Evolutionary conservation across 345 rosid species (phyloP), one percentile per base, ranked within the genome.

Genomic region (Bruguiera gymnorhiza): DNA sequence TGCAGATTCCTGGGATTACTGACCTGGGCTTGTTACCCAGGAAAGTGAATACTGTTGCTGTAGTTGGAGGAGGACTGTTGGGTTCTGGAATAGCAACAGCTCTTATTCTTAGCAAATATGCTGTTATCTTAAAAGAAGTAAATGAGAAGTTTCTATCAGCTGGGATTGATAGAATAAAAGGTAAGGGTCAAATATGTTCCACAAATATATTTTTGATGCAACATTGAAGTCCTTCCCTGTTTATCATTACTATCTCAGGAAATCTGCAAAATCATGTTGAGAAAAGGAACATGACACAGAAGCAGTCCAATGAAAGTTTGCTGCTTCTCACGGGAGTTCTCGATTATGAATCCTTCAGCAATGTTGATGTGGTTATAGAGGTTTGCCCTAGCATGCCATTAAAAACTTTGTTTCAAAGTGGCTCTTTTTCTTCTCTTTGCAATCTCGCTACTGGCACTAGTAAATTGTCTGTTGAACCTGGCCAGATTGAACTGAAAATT

Each of bases 301-400:
- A 36, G 50, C 23, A 32, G 39, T 21, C 11, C 37, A 16, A 18
- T 18, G 65, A 62, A 62, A 34, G 5, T 19, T 24, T 62, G 15
- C 21, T 13, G 20, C 50, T 62, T n/a, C 24, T 62, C 15, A 34
- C 20, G 3, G 50, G 65, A 62, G 65, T 62, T 16, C 21, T 34
- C 8, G 65, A 62, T 34, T 62, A 62, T 36, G 39, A 34, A 34
- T 32, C 27, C 24, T 62, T 62, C 3, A 19, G 24, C 37, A 43
- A 62, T 34, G 21, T 62, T 21, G 65, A 62, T 62, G 8, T 62
- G 65, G 65, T 62, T 34, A 62, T 62, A 62, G 65, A 62, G 65
- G 65, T 62, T 7, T 21, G 65, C 24, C 65, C 50, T 20, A 34
- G 21, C 24, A n/a, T 20, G 13, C 65, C 1, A 2, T 36, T 27